Base-by-base conservation (phyloP, 805 yeast genomes). In the Cyberlindnera mrakii region DNA sequence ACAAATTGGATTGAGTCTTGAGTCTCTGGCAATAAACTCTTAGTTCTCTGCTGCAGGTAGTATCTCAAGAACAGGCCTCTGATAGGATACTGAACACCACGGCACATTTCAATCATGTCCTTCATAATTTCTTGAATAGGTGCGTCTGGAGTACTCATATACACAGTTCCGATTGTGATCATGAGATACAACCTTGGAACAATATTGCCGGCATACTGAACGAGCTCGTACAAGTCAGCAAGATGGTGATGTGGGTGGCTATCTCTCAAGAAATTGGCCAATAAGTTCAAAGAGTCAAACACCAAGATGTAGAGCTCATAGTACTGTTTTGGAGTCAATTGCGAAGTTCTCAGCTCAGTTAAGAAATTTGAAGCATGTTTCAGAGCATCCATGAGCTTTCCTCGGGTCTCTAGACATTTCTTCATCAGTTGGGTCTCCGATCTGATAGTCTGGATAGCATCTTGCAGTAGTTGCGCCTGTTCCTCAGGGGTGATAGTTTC, bases 101-200 rank as follows among this genome's bases (percentile, higher is more conserved):
- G 76, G 51, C 95, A 83, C 99, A 93, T 93, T 63, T 93, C 99
- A 55, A 91, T 82, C 95, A 93, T 84, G 60, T 93, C 99, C 62
- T 85, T 86, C 79, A 91, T 76, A 40, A 93, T 83, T 50, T 89
- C 98, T 55, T 77, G 77, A 30, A 78, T 74, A 0, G 97, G 96
- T 0, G 95, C 82, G 43, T 80, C 87, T 1, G 82, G 75, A 9
- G 81, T 72, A 7, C 84, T 68, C 82, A 91, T 80, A 66, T 85
- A 89, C 3, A 87, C 88, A 1, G 95, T 80, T 8, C 99, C 99
- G 14, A 93, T 91, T 3, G 95, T 91, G 35, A 93, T 84, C 97
- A 93, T 88, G 65, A 93, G 71, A 60, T 93, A 93, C 43, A 93
- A 68, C 45, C 99, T 74, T 2, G 99, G 99, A 14, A 93, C 73